Evolutionary conservation across 2,329 filamentous ascomycete genomes (phyloP).

Genomic region (Trichoderma aggressivum): DNA sequence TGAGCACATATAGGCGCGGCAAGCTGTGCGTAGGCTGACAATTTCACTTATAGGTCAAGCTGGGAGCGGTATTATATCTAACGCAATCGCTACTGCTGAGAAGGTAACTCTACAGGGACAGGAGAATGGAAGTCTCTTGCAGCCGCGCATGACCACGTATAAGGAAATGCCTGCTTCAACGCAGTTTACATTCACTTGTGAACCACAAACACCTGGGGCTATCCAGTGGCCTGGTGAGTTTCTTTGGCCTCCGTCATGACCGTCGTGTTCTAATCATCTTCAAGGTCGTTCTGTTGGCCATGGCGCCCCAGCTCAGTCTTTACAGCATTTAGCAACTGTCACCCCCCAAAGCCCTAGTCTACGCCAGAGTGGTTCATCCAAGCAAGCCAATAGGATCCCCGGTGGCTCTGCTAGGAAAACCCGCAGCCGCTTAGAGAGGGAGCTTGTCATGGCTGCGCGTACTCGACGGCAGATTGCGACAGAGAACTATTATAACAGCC

Average conservation of each 20-base stretch:
- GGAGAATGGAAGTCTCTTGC: slow-evolving; percentile 75
- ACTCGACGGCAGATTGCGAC: slow-evolving; percentile 75
- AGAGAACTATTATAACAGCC: slow-evolving; percentile 71
- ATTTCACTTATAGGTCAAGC: slow-evolving; percentile 3
- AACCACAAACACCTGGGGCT: slow-evolving; percentile 79
- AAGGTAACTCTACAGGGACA: slow-evolving; percentile 65
- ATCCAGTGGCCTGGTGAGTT: slow-evolving; percentile 67
- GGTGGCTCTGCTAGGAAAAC: slow-evolving; percentile 50
- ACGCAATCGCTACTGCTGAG: slow-evolving; percentile 84
- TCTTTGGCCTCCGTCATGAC: not conserved
- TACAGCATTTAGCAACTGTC: not conserved
- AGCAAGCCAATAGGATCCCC: slow-evolving; percentile 31
- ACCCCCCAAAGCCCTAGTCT: not conserved
- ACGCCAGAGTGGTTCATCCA: slow-evolving; percentile 36
- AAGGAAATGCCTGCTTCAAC: slow-evolving; percentile 68
- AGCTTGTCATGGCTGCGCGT: slow-evolving; percentile 71
- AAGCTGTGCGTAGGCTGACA: not conserved
- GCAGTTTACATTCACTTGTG: slow-evolving; percentile 95
- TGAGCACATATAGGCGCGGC: not conserved
- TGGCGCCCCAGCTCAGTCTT: not conserved
- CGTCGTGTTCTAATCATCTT: not conserved
- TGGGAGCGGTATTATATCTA: slow-evolving; percentile 76
- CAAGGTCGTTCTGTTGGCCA: slow-evolving; percentile 3
- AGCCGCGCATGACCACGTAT: slow-evolving; percentile 59
- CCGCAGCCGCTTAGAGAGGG: slow-evolving; percentile 63